Base-by-base conservation (phyloP, 2,329 filamentous ascomycete species). In the Endothia cerciana region DNA sequence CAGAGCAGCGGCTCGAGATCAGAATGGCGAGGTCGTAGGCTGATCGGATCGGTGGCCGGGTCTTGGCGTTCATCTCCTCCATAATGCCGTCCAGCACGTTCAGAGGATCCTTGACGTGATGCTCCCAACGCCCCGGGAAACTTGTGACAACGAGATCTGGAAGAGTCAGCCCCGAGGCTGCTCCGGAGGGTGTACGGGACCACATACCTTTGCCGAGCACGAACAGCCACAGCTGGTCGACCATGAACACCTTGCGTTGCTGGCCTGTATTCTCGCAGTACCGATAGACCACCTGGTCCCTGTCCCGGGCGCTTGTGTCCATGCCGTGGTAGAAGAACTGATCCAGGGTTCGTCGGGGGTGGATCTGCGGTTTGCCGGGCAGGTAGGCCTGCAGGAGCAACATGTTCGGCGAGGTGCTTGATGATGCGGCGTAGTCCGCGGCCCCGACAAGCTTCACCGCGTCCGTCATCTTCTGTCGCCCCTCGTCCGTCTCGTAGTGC, bases 161-260 rank as follows among this genome's bases (percentile, higher is more conserved):
- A 51, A 30, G 25, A 38, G 66, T 51, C 10, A 61, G 60, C 15
- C n/a, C 17, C 3, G 8, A 17, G 19, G 17, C 22, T 13, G 25
- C 10, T n/a, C n/a, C 33, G 4, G 38, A 19, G 6, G 17, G 2
- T 11, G 19, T 3, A 1, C 4, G 36, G 6, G 2, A 8, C 13
- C 8, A 69, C 59, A 68, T 19, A 77, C 75, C 75, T 69, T 76
- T 79, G 64, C 84, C 77, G 0, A 90, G 72, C 1, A 88, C 79
- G 83, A 86, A 89, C 72, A 90, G 82, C 88, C 88, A 90, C 1
- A 91, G 77, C 70, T 90, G 88, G 71, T 90, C 88, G 0, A 90
- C 87, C 87, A 89, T 89, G 73, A 88, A 88, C 3, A 89, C 83
- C 67, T 88, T 88, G 1, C 81, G 80, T 63, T 87, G 83, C 0